These are phyloP conservation scores for Pseudognaphalium luteoalbum DNA, from an alignment of 129 eudicot genomes.

Conservation along the genomic window DNA sequence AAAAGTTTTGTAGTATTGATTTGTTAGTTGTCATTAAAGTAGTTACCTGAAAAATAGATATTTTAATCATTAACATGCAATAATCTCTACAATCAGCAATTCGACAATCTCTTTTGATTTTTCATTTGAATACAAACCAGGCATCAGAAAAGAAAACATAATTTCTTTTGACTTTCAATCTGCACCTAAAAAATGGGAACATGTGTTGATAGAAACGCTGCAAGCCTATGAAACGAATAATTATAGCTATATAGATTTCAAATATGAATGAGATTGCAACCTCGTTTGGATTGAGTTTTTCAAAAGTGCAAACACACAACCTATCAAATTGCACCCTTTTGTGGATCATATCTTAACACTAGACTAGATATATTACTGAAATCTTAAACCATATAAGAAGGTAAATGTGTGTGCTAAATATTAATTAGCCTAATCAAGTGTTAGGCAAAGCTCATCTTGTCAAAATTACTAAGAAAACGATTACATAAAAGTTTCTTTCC, in stretches of 20 bases:
- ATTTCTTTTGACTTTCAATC: background rate
- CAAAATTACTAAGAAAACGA: constrained; percentile 27
- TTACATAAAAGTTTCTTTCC: constrained; percentile 20
- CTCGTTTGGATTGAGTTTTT: background rate
- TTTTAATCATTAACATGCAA: too few relatives aligned
- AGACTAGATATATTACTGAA: background rate
- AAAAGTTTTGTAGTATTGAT: background rate
- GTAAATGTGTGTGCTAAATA: constrained; percentile 19
- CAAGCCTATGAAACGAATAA: too few relatives aligned
- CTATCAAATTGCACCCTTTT: background rate
- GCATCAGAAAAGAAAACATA: background rate
- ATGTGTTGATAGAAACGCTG: background rate
- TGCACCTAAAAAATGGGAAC: background rate
- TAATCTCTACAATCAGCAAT: too few relatives aligned
- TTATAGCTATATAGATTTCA: background rate
- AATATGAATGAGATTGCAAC: background rate
- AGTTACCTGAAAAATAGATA: too few relatives aligned
- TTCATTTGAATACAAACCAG: background rate
- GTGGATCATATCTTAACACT: background rate
- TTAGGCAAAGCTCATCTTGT: constrained; percentile 7
- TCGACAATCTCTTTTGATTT: too few relatives aligned
- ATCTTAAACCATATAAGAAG: constrained; percentile 8
- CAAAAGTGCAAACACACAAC: too few relatives aligned
- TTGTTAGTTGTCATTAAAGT: too few relatives aligned
- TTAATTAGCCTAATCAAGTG: constrained; percentile 11